Evolutionary conservation across 2,329 filamentous ascomycete genomes (phyloP), one percentile per base, ranked within the genome.

Genomic region (Pseudocercospora fijiensis): DNA sequence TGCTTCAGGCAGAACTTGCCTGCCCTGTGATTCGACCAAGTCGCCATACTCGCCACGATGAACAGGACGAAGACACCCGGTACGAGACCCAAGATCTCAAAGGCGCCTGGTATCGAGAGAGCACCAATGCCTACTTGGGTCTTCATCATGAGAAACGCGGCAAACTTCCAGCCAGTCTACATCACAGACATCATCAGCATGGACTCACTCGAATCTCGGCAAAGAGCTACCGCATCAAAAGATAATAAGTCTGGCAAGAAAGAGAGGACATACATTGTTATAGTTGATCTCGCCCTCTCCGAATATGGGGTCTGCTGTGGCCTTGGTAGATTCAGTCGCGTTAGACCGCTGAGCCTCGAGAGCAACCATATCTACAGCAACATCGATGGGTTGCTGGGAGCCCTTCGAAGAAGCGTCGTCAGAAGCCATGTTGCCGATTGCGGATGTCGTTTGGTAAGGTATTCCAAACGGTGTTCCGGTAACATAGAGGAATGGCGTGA

Each of bases 1-100:
- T 85, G 83, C 16, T 77, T 75, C 33, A 84, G 67, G 68, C 85
- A 85, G 75, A 85, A 85, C 11, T 73, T 69, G 9, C 80, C 82
- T 13, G 83, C 74, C 18, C 82, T 79, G 65, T 81, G 82, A 57
- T 77, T 75, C 0, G 80, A 81, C 82, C 82, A 84, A 1, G 78
- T 80, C 0, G 81, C 82, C 63, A 83, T 81, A 20, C 28, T 66
- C 1, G 75, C 78, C 30, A 83, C 77, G 4, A 67, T 59, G 2
- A 76, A 37, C 4, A 84, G 72, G 24, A 76, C 74, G 33, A 83
- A 77, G 13, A 83, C 69, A 18, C 82, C 82, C 0, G 82, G 82
- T 10, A 83, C 72, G 13, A 83, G 70, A 2, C 81, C 82, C 2
- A 84, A 75, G 1, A 70, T 71, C 57, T 83, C 72, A 26, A 66